Evolutionary conservation across 106 monocot species (phyloP), one percentile per base, ranked within the genome.

Genomic region (Platanthera zijinensis): DNA sequence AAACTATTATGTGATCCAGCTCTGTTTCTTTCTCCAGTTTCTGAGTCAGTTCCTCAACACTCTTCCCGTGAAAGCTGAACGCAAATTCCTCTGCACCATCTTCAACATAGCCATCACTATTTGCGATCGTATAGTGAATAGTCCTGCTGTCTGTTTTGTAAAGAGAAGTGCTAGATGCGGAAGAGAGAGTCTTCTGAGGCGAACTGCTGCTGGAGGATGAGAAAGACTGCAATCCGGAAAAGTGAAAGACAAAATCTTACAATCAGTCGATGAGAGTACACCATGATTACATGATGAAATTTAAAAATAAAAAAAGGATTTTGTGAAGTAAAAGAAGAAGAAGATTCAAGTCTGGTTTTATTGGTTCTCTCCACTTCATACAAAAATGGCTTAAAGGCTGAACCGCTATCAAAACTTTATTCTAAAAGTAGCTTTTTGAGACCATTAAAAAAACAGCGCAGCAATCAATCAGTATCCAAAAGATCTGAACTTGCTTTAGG

Each of bases 21-120:
- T 75, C 79, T 5, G 80, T 84, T 74, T 85, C 85, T 70, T 81
- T 83, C 73, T 90, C 81, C 80, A 90, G 77, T 52, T 13, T 78
- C 10, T 68, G 51, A 0, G 73, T 81, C 76, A 90, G 47, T 47
- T 87, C 87, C 1, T 52, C 57, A 57, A 90, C 80, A 77, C 74
- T 79, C 5, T 59, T 79, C 39, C 90, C 87, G 4, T 85, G 79
- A 62, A 87, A 90, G 5, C 5, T 49, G 21, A 87, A 64, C 9
- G 69, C 54, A 51, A 53, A 25, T 21, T 51, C 50, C 47, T 85
- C 79, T 4, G 75, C 14, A 7, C 13, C 48, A 17, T 83, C 85
- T 48, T 87, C 87, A 30, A 81, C 83, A 52, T 66, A 15, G 8
- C 85, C 87, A 32, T 78, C 50, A 9, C 78, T 78, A 21, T 83